Conservation (phyloP, 2,329 filamentous ascomycete species). For the Seiridium cupressi region DNA sequence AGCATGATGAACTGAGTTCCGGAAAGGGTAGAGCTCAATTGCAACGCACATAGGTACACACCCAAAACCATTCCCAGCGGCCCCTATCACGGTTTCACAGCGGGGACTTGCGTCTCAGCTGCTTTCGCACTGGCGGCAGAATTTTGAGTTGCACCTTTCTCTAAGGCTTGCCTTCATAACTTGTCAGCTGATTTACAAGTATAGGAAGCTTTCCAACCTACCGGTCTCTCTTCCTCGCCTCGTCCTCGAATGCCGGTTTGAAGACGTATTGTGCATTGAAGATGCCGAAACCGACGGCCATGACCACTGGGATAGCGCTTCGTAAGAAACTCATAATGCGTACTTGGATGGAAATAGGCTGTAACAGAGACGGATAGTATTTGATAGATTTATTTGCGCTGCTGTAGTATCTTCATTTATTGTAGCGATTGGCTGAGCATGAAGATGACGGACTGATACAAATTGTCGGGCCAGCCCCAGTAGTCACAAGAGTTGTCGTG, state of each 20-base stretch:
- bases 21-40: too few species aligned
- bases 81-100: background rate
- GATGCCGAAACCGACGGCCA: conserved; percentile 1
- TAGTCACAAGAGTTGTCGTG: too few species aligned
- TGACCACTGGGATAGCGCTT: background rate
- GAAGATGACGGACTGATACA: background rate
- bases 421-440: background rate
- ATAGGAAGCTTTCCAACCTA: background rate
- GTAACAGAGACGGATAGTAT: too few species aligned
- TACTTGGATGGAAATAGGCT: background rate
- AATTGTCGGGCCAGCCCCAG: too few species aligned
- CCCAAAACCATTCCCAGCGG: background rate
- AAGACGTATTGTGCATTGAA: conserved; percentile 3
- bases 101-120: background rate
- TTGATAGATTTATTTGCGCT: too few species aligned
- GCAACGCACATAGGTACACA: too few species aligned
- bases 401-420: too few species aligned
- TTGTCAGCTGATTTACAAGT: background rate
- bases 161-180: background rate
- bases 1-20: too few species aligned
- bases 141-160: background rate
- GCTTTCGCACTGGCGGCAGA: background rate
- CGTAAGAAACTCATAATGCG: background rate
- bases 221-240: background rate
- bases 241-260: background rate